A percentile compares a stretch with the other conserved stretches of the same genome.
phyloP scores from a whole-genome alignment of 441 rosid species.

The Adansonia madagascariensis region DNA sequence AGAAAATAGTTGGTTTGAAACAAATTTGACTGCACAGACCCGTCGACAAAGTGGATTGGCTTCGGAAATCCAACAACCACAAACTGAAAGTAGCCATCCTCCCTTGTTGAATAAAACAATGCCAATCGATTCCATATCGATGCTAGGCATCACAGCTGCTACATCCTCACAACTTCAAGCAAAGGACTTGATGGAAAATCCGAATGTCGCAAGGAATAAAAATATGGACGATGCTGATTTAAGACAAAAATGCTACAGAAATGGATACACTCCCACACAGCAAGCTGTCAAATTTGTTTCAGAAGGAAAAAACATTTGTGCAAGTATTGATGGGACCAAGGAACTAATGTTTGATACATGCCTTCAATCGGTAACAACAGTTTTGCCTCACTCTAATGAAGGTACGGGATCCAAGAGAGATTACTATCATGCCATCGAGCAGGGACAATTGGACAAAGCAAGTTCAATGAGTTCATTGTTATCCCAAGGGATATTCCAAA shows the following conservation, averaged over 20 bases:
- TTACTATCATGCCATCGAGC: constrained; percentile 40
- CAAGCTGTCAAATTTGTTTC: constrained; percentile 24
- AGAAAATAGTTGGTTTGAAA: constrained; percentile 26
- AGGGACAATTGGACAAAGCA: constrained; percentile 35
- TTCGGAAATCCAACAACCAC: constrained; percentile 38
- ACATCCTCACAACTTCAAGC: constrained; percentile 35
- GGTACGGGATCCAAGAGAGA: constrained; percentile 58
- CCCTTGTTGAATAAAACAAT: constrained; percentile 29
- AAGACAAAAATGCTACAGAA: constrained; percentile 36
- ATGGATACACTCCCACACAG: constrained; percentile 37
- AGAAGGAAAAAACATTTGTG: constrained; percentile 23
- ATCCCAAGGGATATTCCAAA: constrained; percentile 44
- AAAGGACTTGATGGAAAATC: constrained; percentile 36
- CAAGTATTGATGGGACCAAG: constrained; percentile 38
- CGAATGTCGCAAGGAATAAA: constrained; percentile 36
- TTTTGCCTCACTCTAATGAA: constrained; percentile 37
- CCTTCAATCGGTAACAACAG: constrained; percentile 33
- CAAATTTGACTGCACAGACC: constrained; percentile 37
- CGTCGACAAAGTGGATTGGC: constrained; percentile 39
- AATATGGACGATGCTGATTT: constrained; percentile 34
- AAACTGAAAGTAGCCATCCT: constrained; percentile 31
- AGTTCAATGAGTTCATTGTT: constrained; percentile 36
- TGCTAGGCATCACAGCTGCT: constrained; percentile 29
- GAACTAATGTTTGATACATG: constrained; percentile 35
- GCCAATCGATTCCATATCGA: constrained; percentile 23